phyloP scores from a whole-genome alignment of 176 grass and related monocot species.

The Avena insularis region DNA sequence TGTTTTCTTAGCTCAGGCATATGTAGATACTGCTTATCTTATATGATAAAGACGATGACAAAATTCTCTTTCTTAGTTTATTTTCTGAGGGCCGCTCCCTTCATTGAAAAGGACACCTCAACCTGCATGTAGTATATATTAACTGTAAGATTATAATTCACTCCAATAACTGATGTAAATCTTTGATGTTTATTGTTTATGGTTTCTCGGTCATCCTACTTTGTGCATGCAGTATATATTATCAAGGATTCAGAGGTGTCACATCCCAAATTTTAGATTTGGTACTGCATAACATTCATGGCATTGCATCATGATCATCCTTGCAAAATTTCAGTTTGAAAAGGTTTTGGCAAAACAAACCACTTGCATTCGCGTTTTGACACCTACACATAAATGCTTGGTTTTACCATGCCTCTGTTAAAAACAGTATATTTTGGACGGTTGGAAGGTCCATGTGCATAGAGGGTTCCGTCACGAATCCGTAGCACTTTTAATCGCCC shows the following conservation, averaged over 20 bases:
- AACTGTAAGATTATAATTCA: not conserved
- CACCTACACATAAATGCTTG: too few relatives aligned
- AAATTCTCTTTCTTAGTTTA: constrained; percentile 4
- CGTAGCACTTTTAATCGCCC: too few relatives aligned
- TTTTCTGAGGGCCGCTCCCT: not conserved
- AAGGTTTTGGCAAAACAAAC: too few relatives aligned
- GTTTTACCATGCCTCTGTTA: too few relatives aligned
- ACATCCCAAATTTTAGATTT: too few relatives aligned
- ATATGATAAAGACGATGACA: not conserved
- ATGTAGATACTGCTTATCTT: not conserved
- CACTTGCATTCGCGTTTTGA: too few relatives aligned
- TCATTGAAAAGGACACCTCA: not conserved
- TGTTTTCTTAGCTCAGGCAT: not conserved
- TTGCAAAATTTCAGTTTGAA: too few relatives aligned
- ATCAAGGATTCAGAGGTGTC: not conserved
- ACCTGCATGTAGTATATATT: not conserved
- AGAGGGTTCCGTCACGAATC: too few relatives aligned
- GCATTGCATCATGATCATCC: too few relatives aligned
- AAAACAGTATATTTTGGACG: too few relatives aligned
- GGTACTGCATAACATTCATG: too few relatives aligned
- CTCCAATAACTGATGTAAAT: not conserved
- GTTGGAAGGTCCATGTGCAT: too few relatives aligned
- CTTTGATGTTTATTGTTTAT: not conserved
- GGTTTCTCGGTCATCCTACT: not conserved
- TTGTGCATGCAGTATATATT: not conserved